Percentiles rank a stretch among this genome's conserved stretches.
Conservation (phyloP, 768 basidiomycete species). For the Mycena vitilis region DNA sequence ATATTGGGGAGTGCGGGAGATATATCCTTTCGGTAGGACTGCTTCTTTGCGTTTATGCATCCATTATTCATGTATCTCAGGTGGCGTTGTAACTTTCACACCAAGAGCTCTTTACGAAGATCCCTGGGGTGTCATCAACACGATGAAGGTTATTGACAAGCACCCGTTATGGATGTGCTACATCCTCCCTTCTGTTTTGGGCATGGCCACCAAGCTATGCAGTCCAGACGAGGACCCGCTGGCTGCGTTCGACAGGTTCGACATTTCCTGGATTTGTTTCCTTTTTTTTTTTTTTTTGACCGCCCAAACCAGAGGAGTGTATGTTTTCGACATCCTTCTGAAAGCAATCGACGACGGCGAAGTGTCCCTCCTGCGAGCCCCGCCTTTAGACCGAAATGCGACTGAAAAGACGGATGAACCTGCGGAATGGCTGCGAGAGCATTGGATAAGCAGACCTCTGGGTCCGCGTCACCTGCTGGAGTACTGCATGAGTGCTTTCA, state of each 20-base stretch:
- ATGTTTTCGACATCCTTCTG: constrained; percentile 55
- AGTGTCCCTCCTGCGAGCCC: constrained; percentile 64
- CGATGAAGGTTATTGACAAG: constrained; percentile 62
- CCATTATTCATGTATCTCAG: constrained; percentile 47
- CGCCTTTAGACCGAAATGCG: constrained; percentile 49
- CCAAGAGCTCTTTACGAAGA: constrained; percentile 68
- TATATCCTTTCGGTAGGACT: constrained; percentile 74
- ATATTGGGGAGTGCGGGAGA: constrained; percentile 72
- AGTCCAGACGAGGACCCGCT: constrained; percentile 55
- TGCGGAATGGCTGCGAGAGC: constrained; percentile 54
- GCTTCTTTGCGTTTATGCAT: background rate
- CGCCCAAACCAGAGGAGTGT: constrained; percentile 48
- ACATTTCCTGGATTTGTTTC: constrained; percentile 1
- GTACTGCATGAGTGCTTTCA: constrained; percentile 55
- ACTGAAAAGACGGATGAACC: constrained; percentile 36
- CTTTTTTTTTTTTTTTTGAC: constrained; percentile 8
- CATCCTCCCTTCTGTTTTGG: constrained; percentile 73
- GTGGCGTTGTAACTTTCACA: constrained; percentile 80
- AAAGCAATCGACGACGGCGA: constrained; percentile 66
- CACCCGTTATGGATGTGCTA: constrained; percentile 80
- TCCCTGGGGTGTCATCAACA: constrained; percentile 57
- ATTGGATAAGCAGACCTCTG: constrained; percentile 45
- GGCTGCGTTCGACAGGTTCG: constrained; percentile 53
- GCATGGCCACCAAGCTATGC: constrained; percentile 58
- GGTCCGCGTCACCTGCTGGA: constrained; percentile 57